A percentile compares a stretch with the other conserved stretches of the same genome.
These are phyloP conservation scores for Scleroderma citrinum DNA, from an alignment of 768 basidiomycete species.

Conservation along the genomic window DNA sequence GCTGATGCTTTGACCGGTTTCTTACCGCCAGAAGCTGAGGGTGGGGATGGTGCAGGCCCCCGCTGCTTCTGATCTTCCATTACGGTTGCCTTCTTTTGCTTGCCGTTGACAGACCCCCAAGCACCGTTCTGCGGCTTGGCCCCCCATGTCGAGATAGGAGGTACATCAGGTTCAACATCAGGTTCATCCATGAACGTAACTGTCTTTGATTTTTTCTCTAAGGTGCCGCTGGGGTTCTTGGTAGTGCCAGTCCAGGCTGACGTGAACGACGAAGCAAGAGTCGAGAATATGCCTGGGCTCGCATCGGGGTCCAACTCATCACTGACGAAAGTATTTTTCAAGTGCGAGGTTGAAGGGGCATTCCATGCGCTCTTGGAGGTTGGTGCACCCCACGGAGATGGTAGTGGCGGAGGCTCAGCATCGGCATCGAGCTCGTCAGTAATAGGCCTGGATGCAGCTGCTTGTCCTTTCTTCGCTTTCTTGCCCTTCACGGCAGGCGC, in stretches of 20 bases:
- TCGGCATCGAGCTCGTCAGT: slow-evolving; percentile 13
- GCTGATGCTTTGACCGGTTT: slow-evolving; percentile 4
- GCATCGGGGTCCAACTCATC: background rate
- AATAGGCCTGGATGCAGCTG: slow-evolving; percentile 13
- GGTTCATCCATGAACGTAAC: slow-evolving; percentile 23
- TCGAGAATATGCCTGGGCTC: background rate
- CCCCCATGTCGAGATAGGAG: slow-evolving; percentile 11
- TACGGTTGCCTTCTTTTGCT: slow-evolving; percentile 12
- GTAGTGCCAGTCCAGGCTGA: slow-evolving; percentile 2
- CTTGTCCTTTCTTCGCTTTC: slow-evolving; percentile 21
- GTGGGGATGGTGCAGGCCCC: slow-evolving; percentile 5
- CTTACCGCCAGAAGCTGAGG: slow-evolving; percentile 8
- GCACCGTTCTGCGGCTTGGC: slow-evolving; percentile 8
- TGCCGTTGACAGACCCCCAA: slow-evolving; percentile 18
- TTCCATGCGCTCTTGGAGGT: slow-evolving; percentile 10
- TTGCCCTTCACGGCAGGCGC: slow-evolving; percentile 13
- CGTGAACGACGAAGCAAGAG: background rate
- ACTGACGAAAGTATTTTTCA: background rate
- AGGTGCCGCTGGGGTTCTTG: slow-evolving; percentile 8
- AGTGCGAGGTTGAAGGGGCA: background rate
- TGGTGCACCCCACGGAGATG: slow-evolving; percentile 17
- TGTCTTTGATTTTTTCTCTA: slow-evolving; percentile 18
- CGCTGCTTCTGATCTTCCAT: slow-evolving; percentile 10
- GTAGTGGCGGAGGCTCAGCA: slow-evolving; percentile 15
- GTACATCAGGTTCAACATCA: slow-evolving; percentile 19